Evolutionary conservation across 441 rosid genomes (phyloP), one percentile per base, ranked within the genome.

Genomic region (Populus hybrid): DNA sequence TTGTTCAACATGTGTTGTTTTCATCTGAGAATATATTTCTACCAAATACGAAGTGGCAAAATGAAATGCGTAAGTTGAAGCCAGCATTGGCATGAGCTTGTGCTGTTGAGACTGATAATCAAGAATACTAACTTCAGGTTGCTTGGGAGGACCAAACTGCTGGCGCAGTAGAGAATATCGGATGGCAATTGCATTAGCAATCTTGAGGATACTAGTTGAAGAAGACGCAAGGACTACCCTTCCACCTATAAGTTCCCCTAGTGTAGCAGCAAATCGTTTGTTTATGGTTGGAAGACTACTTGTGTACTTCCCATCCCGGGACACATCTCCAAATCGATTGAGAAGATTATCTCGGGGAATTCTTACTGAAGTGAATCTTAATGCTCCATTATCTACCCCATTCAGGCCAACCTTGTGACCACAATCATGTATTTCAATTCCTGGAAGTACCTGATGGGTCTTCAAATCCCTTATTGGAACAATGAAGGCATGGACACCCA

Each of bases 101-200:
- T 93, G 99, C 83, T 96, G 98, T 10, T 96, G 99, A 80, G 99
- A 96, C 86, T 96, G 99, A 81, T 94, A 96, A 86, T 94, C 99
- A 68, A 96, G 93, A 85, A 96, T 96, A 69, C 94, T 94, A 76
- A 96, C 93, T 87, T 96, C 99, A 69, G 98, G 98, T 87, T 94
- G 88, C 85, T 86, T 94, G 75, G 96, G 92, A 78, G 99, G 98
- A 72, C 99, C 99, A 72, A 96, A 96, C 75, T 96, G 98, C 80
- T 94, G 98, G 72, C 98, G 94, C 70, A 96, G 76, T 30, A 96
- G 83, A 12, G 99, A 93, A 83, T 94, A 96, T 77, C 98, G 88
- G n/a, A 90, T 90, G 9, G 99, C 99, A 81, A 96, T 93, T 65
- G 94, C 89, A 46, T 84, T 89, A 7, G 98, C 87, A 73, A 96